phyloP scores from a whole-genome alignment of 768 basidiomycete genomes.

The Boletus vermiculosoides region DNA sequence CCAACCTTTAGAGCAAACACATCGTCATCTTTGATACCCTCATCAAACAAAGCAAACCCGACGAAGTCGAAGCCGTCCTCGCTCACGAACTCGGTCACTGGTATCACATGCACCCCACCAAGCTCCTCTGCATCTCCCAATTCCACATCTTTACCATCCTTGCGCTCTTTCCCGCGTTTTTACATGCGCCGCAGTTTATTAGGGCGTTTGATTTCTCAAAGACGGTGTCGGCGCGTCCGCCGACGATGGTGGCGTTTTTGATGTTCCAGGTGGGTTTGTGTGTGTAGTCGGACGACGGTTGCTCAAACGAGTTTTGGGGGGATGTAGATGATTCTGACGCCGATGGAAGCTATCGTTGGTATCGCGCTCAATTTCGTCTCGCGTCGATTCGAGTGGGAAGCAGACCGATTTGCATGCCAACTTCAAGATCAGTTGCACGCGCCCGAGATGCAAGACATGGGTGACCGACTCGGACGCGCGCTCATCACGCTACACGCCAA shows the following conservation, averaged over 20 bases:
- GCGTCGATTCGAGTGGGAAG: constrained; percentile 89
- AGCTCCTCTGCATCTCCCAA: constrained; percentile 84
- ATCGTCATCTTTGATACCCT: constrained; percentile 98
- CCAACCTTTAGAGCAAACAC: constrained; percentile 67
- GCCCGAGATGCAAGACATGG: constrained; percentile 77
- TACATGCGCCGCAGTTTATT: constrained; percentile 75
- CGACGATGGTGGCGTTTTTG: constrained; percentile 82
- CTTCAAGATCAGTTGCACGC: constrained; percentile 47
- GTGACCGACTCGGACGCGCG: constrained; percentile 77
- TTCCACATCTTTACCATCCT: constrained; percentile 86
- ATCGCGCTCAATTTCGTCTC: constrained; percentile 80
- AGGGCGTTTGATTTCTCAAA: constrained; percentile 79
- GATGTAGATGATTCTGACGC: constrained; percentile 71
- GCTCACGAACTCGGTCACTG: constrained; percentile 98
- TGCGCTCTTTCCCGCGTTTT: constrained; percentile 86
- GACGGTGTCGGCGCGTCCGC: constrained; percentile 60
- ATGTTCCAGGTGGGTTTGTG: constrained; percentile 65
- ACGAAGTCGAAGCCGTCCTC: constrained; percentile 96
- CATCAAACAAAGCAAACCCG: constrained; percentile 85
- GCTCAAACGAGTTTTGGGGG: background rate
- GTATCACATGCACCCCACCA: constrained; percentile 88
- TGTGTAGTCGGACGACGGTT: background rate
- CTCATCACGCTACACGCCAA: constrained; percentile 86
- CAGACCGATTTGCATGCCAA: constrained; percentile 83
- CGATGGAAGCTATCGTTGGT: constrained; percentile 70